Evolutionary conservation across 2,329 filamentous ascomycete genomes (phyloP), one percentile per base, ranked within the genome.

Genomic region (Verticillium nonalfalfae): DNA sequence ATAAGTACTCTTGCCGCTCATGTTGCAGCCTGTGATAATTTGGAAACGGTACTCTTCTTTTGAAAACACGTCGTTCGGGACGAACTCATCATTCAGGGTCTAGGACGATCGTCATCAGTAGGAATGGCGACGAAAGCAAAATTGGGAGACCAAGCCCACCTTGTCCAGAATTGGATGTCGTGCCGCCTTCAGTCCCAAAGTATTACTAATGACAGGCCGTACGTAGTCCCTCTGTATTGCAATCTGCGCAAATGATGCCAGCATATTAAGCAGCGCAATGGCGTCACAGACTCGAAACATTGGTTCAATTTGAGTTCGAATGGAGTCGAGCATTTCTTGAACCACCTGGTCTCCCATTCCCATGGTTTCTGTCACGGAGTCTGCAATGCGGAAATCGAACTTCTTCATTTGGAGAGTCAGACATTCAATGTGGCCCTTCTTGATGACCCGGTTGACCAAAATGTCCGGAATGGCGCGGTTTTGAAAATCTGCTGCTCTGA

Each of bases 1-100:
- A 70, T 97, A 98, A 0, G 93, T 99, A 65, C 90, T 96, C 73
- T 98, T 99, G 1, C 93, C 95, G 68, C 92, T 96, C 95, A 99
- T 99, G 68, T 99, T 99, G 72, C 91, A 96, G 3, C 95, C 94
- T 0, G 94, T 98, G 65, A 99, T 88, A 64, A 98, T 90, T 66
- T 98, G 93, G 69, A 97, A 96, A 1, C 93, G 86, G 39, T 87
- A 87, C 63, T 94, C 87, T 38, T 89, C 83, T 0, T 88, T 90
- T 2, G 91, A 89, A 68, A 93, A 98, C 34, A 93, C 90, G 69
- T 98, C 93, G 65, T 98, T 98, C 0, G 95, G 90, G 3, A 98
- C 80, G 70, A 90, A 96, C 26, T 84, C 86, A 56, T 82, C 83
- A 14, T 31, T 39, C 7, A 35, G 15, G 15, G 1, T 59, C 57